phyloP scores from a whole-genome alignment of 1,284 basidiomycete genomes.

The Leccinum angustisporum region DNA sequence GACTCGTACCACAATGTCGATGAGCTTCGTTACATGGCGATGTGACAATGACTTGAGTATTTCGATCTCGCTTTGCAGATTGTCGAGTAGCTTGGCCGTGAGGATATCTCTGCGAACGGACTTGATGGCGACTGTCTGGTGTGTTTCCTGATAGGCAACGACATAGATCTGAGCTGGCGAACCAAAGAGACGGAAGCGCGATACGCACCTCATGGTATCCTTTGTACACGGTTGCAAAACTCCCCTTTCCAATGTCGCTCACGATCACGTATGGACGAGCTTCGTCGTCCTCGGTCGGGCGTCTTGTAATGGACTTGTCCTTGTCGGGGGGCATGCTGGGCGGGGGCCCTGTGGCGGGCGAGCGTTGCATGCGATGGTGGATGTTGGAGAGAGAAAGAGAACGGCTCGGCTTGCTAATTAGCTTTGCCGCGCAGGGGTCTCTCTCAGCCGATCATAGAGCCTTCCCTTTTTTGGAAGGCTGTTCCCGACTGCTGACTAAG shows the following conservation, averaged over 20 bases:
- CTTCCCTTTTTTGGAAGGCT: constrained; percentile 28
- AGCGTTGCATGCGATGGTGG: constrained; percentile 17
- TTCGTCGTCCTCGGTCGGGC: constrained; percentile 57
- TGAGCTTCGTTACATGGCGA: constrained; percentile 89
- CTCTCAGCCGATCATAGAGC: constrained; percentile 20
- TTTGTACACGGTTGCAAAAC: constrained; percentile 95
- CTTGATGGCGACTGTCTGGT: constrained; percentile 89
- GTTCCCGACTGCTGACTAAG: constrained; percentile 23
- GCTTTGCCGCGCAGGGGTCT: constrained; percentile 24
- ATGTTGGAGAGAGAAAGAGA: constrained; percentile 17
- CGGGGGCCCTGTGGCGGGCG: constrained; percentile 20
- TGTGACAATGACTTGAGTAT: constrained; percentile 95
- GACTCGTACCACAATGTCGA: constrained; percentile 81
- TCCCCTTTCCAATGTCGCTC: constrained; percentile 79
- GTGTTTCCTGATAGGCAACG: constrained; percentile 57
- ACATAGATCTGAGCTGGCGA: constrained; percentile 6
- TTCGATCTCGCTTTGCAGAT: constrained; percentile 95
- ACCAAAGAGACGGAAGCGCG: neutral
- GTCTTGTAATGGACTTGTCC: constrained; percentile 26
- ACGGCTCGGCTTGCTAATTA: constrained; percentile 24
- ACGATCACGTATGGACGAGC: constrained; percentile 72
- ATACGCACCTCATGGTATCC: constrained; percentile 82
- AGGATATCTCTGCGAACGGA: constrained; percentile 89
- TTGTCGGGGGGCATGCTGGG: constrained; percentile 19
- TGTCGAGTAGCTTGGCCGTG: constrained; percentile 92